Base-by-base conservation (phyloP, 2,329 filamentous ascomycete genomes). In the Pyrenophora seminiperda region DNA sequence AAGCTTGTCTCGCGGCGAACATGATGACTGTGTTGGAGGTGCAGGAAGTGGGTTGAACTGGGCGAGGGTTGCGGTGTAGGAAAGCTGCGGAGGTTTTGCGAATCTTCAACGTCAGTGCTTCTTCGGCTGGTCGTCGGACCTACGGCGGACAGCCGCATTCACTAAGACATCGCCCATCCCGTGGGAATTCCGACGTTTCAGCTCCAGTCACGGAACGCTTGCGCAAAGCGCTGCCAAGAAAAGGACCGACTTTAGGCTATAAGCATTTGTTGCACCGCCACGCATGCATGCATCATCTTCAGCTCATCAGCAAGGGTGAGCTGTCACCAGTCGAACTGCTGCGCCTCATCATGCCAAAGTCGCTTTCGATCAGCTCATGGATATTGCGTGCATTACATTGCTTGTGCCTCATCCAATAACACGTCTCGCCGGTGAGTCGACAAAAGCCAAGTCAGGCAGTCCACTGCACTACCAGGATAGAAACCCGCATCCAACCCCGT, bases 1-100 rank as follows among this genome's bases (percentile, higher is more conserved):
- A 76, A 57, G 78, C 71, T 65, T 79, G 76, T 67, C 79, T 77
- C 65, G 78, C 76, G 62, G 87, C 84, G 76, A 93, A 93, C 90
- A 95, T 87, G 57, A 54, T 68, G 66, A 47, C 50, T 52, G 47
- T 47, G 54, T 60, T 56, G 56, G 47, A 46, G 48, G 40, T 42
- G 43, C 43, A 49, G 37, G 55, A 56, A 59, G 57, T 61, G 58
- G 56, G 53, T 49, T 62, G 62, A 64, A 64, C 50, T 59, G 63
- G 65, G 62, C 34, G 49, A 55, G 55, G 40, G 44, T 55, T 48
- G 56, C 41, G 50, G 46, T 36, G 41, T 40, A 15, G 47, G 53
- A 54, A 54, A 52, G 51, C 46, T 41, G 46, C 53, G 46, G 54
- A 57, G 61, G 61, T 65, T 62, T 67, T 65, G 59, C 55, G 55